Evolutionary conservation across 106 monocot genomes (phyloP).

Genomic region (Apostasia ramifera): DNA sequence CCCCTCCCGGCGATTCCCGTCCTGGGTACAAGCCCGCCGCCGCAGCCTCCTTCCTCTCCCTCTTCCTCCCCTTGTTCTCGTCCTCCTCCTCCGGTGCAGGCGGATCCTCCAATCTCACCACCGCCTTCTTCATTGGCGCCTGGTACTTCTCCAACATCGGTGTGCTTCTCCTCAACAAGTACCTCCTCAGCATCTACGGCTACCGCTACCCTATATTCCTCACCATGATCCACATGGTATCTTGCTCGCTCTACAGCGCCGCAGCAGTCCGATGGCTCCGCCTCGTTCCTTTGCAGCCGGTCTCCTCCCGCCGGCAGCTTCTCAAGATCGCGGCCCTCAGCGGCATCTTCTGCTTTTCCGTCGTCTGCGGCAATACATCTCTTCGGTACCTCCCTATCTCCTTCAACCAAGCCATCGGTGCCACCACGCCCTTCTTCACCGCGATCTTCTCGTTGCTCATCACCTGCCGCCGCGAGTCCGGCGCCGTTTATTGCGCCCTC

Average conservation of each 20-base stretch:
- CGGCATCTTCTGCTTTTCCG: slow-evolving; percentile 44
- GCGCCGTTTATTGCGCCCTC: slow-evolving; percentile 32
- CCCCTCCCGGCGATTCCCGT: slow-evolving; percentile 10
- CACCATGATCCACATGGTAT: slow-evolving; percentile 49
- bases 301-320: slow-evolving; percentile 38
- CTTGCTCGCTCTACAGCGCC: slow-evolving; percentile 32
- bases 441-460: slow-evolving; percentile 36
- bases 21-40: neutral
- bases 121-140: slow-evolving; percentile 20
- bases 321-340: slow-evolving; percentile 37
- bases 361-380: slow-evolving; percentile 46
- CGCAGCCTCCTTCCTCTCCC: slow-evolving; percentile 7
- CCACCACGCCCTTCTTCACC: slow-evolving; percentile 58
- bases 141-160: slow-evolving; percentile 56
- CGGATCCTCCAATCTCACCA: neutral
- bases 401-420: slow-evolving; percentile 53
- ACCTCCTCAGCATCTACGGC: slow-evolving; percentile 40
- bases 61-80: slow-evolving; percentile 9
- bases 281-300: slow-evolving; percentile 32
- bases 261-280: slow-evolving; percentile 25
- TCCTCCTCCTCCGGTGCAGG: neutral
- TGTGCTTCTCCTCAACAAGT: slow-evolving; percentile 50
- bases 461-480: slow-evolving; percentile 31
- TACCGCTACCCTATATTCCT: slow-evolving; percentile 52
- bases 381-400: slow-evolving; percentile 44